phyloP scores from a whole-genome alignment of 495 filamentous ascomycete species.

The Podospora pseudopauciseta region DNA sequence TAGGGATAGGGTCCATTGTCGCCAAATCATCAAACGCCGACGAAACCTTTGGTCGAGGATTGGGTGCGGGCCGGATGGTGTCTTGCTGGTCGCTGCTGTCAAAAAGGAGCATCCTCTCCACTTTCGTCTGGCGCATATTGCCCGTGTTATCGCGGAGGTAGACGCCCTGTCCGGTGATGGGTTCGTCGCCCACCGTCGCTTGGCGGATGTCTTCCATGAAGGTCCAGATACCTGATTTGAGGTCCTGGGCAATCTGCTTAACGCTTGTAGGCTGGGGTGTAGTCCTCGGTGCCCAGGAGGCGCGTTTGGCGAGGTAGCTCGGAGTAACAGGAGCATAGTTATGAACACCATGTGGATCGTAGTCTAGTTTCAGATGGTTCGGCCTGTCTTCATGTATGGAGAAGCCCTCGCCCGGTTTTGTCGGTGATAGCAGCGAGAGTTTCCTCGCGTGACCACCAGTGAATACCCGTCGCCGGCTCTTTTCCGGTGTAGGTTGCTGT shows the following conservation, averaged over 20 bases:
- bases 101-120: constrained; percentile 20
- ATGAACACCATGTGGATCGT: constrained; percentile 1
- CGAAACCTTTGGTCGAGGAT: constrained; percentile 18
- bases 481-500: constrained; percentile 37
- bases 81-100: constrained; percentile 33
- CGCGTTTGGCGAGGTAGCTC: constrained; percentile 38
- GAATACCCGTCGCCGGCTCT: constrained; percentile 47
- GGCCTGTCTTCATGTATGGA: constrained; percentile 28
- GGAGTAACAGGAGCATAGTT: constrained; percentile 22
- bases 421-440: constrained; percentile 79
- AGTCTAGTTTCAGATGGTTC: constrained; percentile 14
- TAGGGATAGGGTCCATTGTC: background rate
- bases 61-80: constrained; percentile 36
- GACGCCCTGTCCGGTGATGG: constrained; percentile 55
- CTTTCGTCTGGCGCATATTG: constrained; percentile 39
- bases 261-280: constrained; percentile 35
- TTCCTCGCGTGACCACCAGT: constrained; percentile 65
- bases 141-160: constrained; percentile 34
- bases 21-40: constrained; percentile 26
- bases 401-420: constrained; percentile 30
- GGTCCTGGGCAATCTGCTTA: constrained; percentile 86
- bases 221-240: constrained; percentile 89
- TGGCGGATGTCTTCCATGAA: constrained; percentile 94
- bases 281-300: constrained; percentile 46
- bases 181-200: constrained; percentile 92